These are phyloP conservation scores for Rhizophora apiculata DNA, from an alignment of 345 rosid species.

Conservation along the genomic window DNA sequence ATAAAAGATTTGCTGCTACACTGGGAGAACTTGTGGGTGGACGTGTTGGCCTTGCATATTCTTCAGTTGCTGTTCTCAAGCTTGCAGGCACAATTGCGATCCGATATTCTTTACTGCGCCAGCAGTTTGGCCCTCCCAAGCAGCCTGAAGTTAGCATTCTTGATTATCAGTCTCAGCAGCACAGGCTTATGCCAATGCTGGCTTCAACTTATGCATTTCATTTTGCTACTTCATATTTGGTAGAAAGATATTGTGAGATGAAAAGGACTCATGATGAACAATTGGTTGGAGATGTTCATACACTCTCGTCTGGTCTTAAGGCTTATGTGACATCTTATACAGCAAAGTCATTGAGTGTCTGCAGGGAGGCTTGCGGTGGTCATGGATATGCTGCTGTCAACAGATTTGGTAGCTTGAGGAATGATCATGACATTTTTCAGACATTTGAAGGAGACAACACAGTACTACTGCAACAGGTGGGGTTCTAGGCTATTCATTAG, in stretches of 20 bases:
- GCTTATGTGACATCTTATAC: conserved; percentile 91
- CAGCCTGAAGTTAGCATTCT: conserved; percentile 97
- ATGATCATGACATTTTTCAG: conserved; percentile 96
- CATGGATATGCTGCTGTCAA: conserved; percentile 99
- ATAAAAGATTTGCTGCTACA: conserved; percentile 91
- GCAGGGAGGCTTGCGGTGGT: conserved; percentile 99
- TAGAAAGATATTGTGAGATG: conserved; percentile 80
- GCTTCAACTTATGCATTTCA: conserved; percentile 95
- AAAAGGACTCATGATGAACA: conserved; percentile 75
- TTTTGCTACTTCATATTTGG: conserved; percentile 69
- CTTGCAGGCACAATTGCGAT: conserved; percentile 76
- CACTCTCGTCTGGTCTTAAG: conserved; percentile 95
- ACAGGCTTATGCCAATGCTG: conserved; percentile 98
- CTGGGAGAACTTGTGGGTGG: conserved; percentile 99
- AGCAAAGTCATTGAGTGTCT: conserved; percentile 73
- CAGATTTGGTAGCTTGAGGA: conserved; percentile 93
- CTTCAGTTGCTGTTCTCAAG: conserved; percentile 86
- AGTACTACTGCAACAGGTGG: conserved; percentile 90
- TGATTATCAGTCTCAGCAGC: conserved; percentile 98
- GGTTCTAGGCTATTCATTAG: conserved; percentile 1
- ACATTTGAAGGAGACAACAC: conserved; percentile 99
- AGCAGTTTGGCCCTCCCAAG: conserved; percentile 94
- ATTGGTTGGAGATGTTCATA: conserved; percentile 84
- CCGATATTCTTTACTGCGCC: conserved; percentile 84
- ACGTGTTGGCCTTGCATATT: conserved; percentile 82